Base-by-base conservation (phyloP, 202 grass and related monocot species). In the Cymbopogon flexuosus region DNA sequence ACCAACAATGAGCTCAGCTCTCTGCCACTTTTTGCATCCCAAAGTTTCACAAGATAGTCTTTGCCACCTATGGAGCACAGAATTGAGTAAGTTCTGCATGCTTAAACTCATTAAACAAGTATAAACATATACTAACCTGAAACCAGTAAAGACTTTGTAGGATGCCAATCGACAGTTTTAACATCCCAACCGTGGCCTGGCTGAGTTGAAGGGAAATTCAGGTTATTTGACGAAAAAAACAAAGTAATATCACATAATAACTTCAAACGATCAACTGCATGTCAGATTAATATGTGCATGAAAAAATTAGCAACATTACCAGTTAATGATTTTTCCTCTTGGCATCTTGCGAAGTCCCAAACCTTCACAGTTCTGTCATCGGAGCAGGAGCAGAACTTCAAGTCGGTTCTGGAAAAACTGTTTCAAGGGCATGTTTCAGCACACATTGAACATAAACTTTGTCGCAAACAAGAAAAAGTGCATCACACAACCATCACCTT, bases 121-220 rank as follows among this genome's bases (percentile, higher is more conserved):
- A 70, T 39, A 40, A 45, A 60, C 42, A 62, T 62, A 63, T 19
- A 80, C 90, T 85, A 54, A 99, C 96, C 96, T 89, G 90, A 99
- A 69, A 91, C 96, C 65, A 99, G 75, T 87, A 99, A 89, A 75
- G 96, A 99, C 81, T 99, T 99, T 8, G 96, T 84, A 69, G 96
- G 96, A 76, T 99, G 96, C 92, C 96, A 99, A 81, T 99, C 92
- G 58, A 99, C 90, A 88, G 83, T 86, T 87, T 99, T 99, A 83
- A 99, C 96, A 84, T 99, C 92, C 96, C 96, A 99, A 88, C 96
- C 92, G 86, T 99, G 96, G 88, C 96, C 96, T 99, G 87, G 88
- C 90, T 95, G 86, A 95, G 86, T 98, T 74, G 90, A 99, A 74
- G 77, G 72, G 67, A 84, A 84, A 89, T 85, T 86, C 75, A 90